Conservation (phyloP, 352 stramenopile species). For the Globisporangium abappressorium region DNA sequence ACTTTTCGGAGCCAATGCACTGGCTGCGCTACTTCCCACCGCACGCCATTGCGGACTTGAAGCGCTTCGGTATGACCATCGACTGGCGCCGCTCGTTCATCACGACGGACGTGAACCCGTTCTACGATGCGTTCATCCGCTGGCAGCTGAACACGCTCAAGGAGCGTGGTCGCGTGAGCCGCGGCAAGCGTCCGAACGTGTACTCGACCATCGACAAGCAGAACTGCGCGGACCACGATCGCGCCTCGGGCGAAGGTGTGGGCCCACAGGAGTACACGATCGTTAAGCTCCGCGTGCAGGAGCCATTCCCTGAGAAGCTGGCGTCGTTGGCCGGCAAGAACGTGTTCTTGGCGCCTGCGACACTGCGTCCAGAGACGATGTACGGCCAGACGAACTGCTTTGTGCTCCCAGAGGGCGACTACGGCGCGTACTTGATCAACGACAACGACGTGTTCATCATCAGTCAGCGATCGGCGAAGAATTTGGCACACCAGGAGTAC, state of each 20-base stretch:
- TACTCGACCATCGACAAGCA: slow-evolving; percentile 98
- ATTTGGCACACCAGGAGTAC: slow-evolving; percentile 95
- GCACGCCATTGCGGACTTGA: slow-evolving; percentile 95
- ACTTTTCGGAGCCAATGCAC: slow-evolving; percentile 97
- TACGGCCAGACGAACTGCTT: slow-evolving; percentile 99
- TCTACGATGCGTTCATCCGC: slow-evolving; percentile 99
- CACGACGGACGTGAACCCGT: slow-evolving; percentile 98
- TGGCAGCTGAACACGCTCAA: slow-evolving; percentile 99
- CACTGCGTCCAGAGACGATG: slow-evolving; percentile 99
- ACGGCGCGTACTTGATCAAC: slow-evolving; percentile 97
- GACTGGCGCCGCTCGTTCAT: slow-evolving; percentile 99
- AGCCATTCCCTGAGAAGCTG: slow-evolving; percentile 79
- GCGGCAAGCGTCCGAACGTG: slow-evolving; percentile 98
- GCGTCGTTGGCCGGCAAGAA: slow-evolving; percentile 79
- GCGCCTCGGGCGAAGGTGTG: slow-evolving; percentile 97
- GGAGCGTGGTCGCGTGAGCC: slow-evolving; percentile 81
- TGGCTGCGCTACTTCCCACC: slow-evolving; percentile 99
- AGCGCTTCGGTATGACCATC: slow-evolving; percentile 95
- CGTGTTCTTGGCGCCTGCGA: slow-evolving; percentile 97
- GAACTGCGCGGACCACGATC: slow-evolving; percentile 99
- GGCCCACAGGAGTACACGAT: slow-evolving; percentile 99
- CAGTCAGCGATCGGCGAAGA: slow-evolving; percentile 90
- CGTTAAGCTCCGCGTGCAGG: slow-evolving; percentile 95
- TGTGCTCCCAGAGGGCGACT: slow-evolving; percentile 97
- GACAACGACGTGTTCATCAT: slow-evolving; percentile 96